These are phyloP conservation scores for Hibiscus tridactylites DNA, from an alignment of 345 rosid species.

Conservation along the genomic window DNA sequence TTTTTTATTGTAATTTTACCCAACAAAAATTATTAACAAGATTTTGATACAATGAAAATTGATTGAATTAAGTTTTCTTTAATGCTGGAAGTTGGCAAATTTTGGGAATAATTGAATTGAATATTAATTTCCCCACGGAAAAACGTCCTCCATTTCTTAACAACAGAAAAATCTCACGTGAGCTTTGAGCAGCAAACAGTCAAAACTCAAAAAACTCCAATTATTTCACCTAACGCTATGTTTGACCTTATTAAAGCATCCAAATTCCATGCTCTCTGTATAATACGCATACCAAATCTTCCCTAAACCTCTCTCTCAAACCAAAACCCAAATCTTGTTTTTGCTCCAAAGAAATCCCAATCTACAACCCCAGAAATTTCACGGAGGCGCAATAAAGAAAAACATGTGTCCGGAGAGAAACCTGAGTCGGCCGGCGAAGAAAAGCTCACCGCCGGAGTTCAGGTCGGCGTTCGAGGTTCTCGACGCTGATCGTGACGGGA, in stretches of 20 bases:
- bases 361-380: background rate
- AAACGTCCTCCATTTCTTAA: background rate
- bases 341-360: background rate
- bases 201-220: background rate
- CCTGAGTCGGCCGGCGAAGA: constrained; percentile 6
- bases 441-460: constrained; percentile 22
- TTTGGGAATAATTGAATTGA: no score
- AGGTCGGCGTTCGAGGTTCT: constrained; percentile 67
- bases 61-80: no score
- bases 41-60: no score
- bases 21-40: no score
- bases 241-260: background rate
- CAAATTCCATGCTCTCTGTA: background rate
- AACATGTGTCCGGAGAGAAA: constrained; percentile 9
- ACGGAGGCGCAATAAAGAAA: background rate
- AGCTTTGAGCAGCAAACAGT: background rate
- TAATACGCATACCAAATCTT: background rate
- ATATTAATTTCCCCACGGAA: no score
- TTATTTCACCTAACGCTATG: background rate
- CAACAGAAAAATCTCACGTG: background rate
- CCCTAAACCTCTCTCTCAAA: background rate
- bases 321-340: background rate
- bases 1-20: no score
- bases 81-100: no score
- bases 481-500: constrained; percentile 87